Percentiles rank a stretch among this genome's conserved stretches.
phyloP scores from a whole-genome alignment of 176 grass and related monocot species.

The Miscanthus lutarioriparius region DNA sequence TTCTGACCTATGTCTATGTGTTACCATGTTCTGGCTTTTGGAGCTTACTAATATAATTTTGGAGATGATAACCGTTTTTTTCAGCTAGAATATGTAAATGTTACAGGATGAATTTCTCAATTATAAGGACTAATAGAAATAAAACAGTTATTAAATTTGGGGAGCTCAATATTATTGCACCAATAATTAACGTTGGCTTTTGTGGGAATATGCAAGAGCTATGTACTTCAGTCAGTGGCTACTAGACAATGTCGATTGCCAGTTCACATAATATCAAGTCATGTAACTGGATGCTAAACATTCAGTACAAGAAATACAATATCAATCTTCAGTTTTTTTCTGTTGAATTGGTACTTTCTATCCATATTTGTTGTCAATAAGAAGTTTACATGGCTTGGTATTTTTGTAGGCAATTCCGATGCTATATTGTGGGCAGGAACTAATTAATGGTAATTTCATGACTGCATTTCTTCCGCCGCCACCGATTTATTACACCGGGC shows the following conservation, averaged over 20 bases:
- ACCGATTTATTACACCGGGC: slow-evolving; percentile 56
- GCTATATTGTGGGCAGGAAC: slow-evolving; percentile 80
- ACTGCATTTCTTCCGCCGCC: slow-evolving; percentile 58
- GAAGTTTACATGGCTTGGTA: not conserved
- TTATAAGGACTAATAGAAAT: not conserved
- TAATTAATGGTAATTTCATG: slow-evolving; percentile 55
- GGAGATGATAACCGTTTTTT: not conserved
- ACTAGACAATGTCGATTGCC: not conserved
- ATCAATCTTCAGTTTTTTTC: not conserved
- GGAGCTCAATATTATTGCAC: not conserved
- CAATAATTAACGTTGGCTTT: not conserved
- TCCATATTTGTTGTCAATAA: not conserved
- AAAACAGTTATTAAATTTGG: not conserved
- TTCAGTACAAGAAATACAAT: not conserved
- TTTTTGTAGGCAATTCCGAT: slow-evolving; percentile 73
- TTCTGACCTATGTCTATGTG: no score
- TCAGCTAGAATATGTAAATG: not conserved
- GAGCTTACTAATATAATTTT: not conserved
- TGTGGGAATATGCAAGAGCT: not conserved
- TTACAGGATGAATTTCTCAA: not conserved
- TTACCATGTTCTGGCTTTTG: not conserved
- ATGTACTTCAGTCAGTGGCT: not conserved
- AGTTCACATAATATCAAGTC: not conserved
- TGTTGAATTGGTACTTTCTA: not conserved
- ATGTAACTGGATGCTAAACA: not conserved